phyloP scores from a whole-genome alignment of 805 yeast species.

The Diddensiella transvaalensis region DNA sequence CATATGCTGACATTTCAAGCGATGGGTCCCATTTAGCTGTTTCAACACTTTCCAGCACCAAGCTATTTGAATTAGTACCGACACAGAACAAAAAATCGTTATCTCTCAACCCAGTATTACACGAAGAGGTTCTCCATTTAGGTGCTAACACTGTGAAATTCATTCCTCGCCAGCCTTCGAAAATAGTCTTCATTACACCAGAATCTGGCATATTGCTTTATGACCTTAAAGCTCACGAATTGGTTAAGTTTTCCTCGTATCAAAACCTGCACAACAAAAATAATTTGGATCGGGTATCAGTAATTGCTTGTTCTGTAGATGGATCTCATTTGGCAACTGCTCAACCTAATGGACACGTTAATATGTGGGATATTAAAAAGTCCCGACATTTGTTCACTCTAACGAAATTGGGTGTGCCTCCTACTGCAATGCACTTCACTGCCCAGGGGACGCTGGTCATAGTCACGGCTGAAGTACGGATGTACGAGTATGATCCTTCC shows the following conservation, averaged over 20 bases:
- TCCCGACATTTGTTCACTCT: slow-evolving; percentile 37
- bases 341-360: slow-evolving; percentile 64
- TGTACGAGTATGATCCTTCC: slow-evolving; percentile 60
- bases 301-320: slow-evolving; percentile 48
- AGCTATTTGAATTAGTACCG: slow-evolving; percentile 60
- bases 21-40: slow-evolving; percentile 68
- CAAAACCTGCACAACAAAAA: slow-evolving; percentile 5
- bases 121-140: slow-evolving; percentile 1
- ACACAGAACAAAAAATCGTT: slow-evolving; percentile 8
- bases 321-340: slow-evolving; percentile 52
- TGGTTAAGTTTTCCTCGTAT: slow-evolving; percentile 15
- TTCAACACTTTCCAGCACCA: slow-evolving; percentile 63
- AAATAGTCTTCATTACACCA: slow-evolving; percentile 26
- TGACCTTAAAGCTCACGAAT: slow-evolving; percentile 16
- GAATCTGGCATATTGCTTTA: slow-evolving; percentile 27
- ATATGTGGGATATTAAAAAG: slow-evolving; percentile 38
- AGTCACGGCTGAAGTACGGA: slow-evolving; percentile 67
- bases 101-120: slow-evolving; percentile 6
- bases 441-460: slow-evolving; percentile 51
- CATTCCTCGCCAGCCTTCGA: slow-evolving; percentile 15
- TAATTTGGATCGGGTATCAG: slow-evolving; percentile 45
- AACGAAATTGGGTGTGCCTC: slow-evolving; percentile 55
- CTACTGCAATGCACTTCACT: slow-evolving; percentile 61
- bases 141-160: slow-evolving; percentile 22
- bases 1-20: slow-evolving; percentile 60